Percentiles rank a stretch among this genome's conserved stretches.
Evolutionary conservation across 2,329 filamentous ascomycete species (phyloP).

Genomic region (Knufia petricola): DNA sequence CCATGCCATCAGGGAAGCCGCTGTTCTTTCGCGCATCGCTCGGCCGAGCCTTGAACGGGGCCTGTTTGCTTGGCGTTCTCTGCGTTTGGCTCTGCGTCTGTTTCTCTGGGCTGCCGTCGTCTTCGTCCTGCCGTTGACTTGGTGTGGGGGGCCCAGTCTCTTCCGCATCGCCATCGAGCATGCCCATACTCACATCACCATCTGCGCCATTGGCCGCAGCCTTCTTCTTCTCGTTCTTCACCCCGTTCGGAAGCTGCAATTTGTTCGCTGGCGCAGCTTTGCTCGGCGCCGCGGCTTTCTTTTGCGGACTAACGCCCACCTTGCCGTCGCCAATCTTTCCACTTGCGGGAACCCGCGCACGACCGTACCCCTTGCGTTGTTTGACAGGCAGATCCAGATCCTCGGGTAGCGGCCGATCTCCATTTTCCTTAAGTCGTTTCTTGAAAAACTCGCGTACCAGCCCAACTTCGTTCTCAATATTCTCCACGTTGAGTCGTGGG

Average conservation of each 20-base stretch:
- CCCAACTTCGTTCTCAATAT: slow-evolving; percentile 69
- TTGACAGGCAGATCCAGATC: slow-evolving; percentile 92
- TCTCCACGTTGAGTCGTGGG: slow-evolving; percentile 70
- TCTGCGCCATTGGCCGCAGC: slow-evolving; percentile 12
- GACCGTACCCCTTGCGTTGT: slow-evolving; percentile 51
- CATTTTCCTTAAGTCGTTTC: slow-evolving; percentile 74
- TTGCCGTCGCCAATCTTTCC: slow-evolving; percentile 35
- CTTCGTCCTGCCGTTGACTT: slow-evolving; percentile 5
- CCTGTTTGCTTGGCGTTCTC: slow-evolving; percentile 24
- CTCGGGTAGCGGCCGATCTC: slow-evolving; percentile 74
- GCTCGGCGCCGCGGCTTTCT: slow-evolving; percentile 28
- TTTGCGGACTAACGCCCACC: slow-evolving; percentile 30
- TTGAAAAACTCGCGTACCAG: slow-evolving; percentile 87
- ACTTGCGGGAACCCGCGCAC: slow-evolving; percentile 37
- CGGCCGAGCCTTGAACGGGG: slow-evolving; percentile 30
- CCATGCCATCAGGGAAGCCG: slow-evolving; percentile 19
- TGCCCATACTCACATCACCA: slow-evolving; percentile 14
- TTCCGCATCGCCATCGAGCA: slow-evolving; percentile 15
- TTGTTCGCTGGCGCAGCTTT: slow-evolving; percentile 7
- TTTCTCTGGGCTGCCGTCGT: slow-evolving; percentile 14
- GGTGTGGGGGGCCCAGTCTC: background rate
- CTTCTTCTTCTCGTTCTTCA: slow-evolving; percentile 19
- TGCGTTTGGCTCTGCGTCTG: slow-evolving; percentile 20
- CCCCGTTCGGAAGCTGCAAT: slow-evolving; percentile 3
- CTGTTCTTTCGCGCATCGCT: slow-evolving; percentile 36